Conservation (phyloP, 352 stramenopile genomes). For the Globisporangium viniferum region DNA sequence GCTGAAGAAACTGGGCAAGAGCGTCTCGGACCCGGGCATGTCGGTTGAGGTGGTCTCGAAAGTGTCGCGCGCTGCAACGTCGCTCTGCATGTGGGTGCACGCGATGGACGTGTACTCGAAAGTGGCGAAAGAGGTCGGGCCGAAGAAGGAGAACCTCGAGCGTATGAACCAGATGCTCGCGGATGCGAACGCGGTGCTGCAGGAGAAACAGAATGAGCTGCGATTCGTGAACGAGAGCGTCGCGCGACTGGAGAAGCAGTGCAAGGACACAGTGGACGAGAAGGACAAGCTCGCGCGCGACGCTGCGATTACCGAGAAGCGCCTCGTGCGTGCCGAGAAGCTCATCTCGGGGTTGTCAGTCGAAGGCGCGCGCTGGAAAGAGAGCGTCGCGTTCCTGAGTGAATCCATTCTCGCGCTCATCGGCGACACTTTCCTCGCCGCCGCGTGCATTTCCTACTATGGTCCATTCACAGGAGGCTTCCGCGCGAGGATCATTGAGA, state of each 20-base stretch:
- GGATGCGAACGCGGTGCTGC: slow-evolving; percentile 82
- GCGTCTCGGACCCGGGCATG: slow-evolving; percentile 84
- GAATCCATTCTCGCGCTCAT: slow-evolving; percentile 83
- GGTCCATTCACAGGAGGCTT: slow-evolving; percentile 91
- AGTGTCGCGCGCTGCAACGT: slow-evolving; percentile 89
- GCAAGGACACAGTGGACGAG: slow-evolving; percentile 88
- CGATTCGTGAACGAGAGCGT: slow-evolving; percentile 90
- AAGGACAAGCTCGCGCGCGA: slow-evolving; percentile 90
- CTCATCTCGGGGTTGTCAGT: slow-evolving; percentile 88
- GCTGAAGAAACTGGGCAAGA: slow-evolving; percentile 89
- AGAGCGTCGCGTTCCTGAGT: slow-evolving; percentile 76
- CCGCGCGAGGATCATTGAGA: slow-evolving; percentile 65
- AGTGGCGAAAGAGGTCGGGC: slow-evolving; percentile 92
- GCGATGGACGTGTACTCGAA: slow-evolving; percentile 95
- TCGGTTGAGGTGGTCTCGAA: slow-evolving; percentile 90
- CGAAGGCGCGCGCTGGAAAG: slow-evolving; percentile 92
- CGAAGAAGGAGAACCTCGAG: slow-evolving; percentile 90
- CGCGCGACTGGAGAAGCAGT: slow-evolving; percentile 84
- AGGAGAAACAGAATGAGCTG: slow-evolving; percentile 88
- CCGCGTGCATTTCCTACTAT: slow-evolving; percentile 93
- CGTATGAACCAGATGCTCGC: slow-evolving; percentile 90
- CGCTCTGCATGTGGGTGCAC: slow-evolving; percentile 93
- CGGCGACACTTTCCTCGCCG: slow-evolving; percentile 91
- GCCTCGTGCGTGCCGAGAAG: slow-evolving; percentile 89
- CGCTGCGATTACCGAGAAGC: slow-evolving; percentile 83